Percentiles rank a stretch among this genome's conserved stretches.
Evolutionary conservation across 306 rosid species (phyloP).

Genomic region (Luffa aegyptiaca): DNA sequence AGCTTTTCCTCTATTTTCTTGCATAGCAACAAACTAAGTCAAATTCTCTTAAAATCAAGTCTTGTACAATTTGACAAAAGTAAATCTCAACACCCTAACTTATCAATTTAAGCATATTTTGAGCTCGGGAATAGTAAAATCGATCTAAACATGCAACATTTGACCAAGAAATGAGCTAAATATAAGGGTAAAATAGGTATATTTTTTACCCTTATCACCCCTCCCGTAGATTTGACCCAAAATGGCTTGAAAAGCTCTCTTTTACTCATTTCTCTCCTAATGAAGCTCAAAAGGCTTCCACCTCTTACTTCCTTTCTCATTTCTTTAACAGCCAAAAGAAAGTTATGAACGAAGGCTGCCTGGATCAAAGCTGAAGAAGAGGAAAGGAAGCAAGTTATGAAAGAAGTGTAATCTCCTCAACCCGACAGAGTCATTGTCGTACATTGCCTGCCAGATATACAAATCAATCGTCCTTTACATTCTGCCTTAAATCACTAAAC

Average conservation of each 20-base stretch:
- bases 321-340: not conserved
- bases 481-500: not conserved
- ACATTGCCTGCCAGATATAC: not conserved
- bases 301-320: not conserved
- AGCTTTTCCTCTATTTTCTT: too few species aligned
- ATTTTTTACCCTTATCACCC: too few species aligned
- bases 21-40: too few species aligned
- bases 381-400: conserved; percentile 39
- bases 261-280: not conserved
- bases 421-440: not conserved
- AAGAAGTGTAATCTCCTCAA: conserved; percentile 9
- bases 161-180: too few species aligned
- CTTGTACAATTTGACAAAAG: too few species aligned
- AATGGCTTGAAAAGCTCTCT: not conserved
- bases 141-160: too few species aligned
- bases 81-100: too few species aligned
- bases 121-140: too few species aligned
- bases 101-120: too few species aligned
- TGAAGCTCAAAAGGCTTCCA: not conserved
- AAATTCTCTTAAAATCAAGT: too few species aligned
- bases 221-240: not conserved
- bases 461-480: not conserved
- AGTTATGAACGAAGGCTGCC: conserved; percentile 76
- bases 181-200: too few species aligned
- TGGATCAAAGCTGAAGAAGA: conserved; percentile 91